These are phyloP conservation scores for Gloeostereum incarnatum DNA, from an alignment of 768 basidiomycete species.

Conservation along the genomic window DNA sequence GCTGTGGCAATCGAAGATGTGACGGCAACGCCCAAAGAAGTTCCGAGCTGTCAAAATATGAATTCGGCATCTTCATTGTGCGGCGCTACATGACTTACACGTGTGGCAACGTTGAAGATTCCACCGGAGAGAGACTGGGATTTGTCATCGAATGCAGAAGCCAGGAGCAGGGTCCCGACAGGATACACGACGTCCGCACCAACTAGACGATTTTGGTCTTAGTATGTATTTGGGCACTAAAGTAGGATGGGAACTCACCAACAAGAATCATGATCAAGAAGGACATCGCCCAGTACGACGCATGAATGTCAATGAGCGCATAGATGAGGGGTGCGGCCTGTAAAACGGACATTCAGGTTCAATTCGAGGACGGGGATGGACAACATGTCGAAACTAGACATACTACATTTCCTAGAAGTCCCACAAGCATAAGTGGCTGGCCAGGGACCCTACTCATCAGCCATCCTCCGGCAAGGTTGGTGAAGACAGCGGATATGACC, in stretches of 20 bases:
- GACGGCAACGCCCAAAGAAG: constrained; percentile 22
- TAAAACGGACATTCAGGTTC: background rate
- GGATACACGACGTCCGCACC: constrained; percentile 19
- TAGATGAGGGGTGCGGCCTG: constrained; percentile 21
- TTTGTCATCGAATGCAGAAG: constrained; percentile 15
- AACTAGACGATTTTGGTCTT: constrained; percentile 3
- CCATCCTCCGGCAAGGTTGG: constrained; percentile 12
- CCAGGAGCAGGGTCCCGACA: constrained; percentile 17
- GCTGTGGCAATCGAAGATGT: constrained; percentile 20
- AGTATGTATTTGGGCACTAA: constrained; percentile 14
- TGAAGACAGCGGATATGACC: constrained; percentile 17
- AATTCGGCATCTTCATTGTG: background rate
- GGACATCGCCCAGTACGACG: constrained; percentile 21
- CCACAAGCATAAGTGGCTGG: constrained; percentile 17
- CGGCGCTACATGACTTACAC: constrained; percentile 7
- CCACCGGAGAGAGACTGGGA: constrained; percentile 21
- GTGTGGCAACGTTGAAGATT: constrained; percentile 20
- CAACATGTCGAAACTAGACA: constrained; percentile 6
- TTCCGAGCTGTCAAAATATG: constrained; percentile 17
- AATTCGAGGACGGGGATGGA: background rate
- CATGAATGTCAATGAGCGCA: constrained; percentile 19
- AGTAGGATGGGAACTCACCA: constrained; percentile 7
- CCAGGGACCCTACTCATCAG: constrained; percentile 18
- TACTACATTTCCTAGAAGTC: constrained; percentile 18
- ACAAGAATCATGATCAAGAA: constrained; percentile 20